Base-by-base conservation (phyloP, 164 flowering plant species). In the Dillenia turbinata region DNA sequence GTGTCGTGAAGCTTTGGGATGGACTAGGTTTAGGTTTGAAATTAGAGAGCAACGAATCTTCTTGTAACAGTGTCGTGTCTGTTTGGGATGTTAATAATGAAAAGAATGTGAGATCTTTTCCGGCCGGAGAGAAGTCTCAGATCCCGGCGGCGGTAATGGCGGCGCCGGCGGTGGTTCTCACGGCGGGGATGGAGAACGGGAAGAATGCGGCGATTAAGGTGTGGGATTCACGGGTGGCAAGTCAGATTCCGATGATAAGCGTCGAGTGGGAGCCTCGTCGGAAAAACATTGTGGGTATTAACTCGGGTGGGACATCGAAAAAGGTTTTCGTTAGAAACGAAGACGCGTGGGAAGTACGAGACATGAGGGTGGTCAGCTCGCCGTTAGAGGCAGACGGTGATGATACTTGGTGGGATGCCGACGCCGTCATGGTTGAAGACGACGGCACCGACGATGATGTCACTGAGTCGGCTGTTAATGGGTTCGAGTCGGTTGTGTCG, bases 1-100 rank as follows among this genome's bases (percentile, higher is more conserved):
- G 74, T 61, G 90, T 88, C 13, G 97, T 91, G 12, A 91, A 85
- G 73, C 73, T 89, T 0, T 91, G 96, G 97, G 90, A 89, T 19
- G 81, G 79, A 40, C 52, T 82, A 3, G 83, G 79, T 2, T 66
- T 80, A 9, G 78, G 68, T 12, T 40, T 71, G 1, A 72, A 71
- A 40, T 44, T 76, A 10, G 78, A 79, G 11, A 14, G 47, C 47
- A 68, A 72, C 8, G 63, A 67, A 24, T 49, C 71, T 0, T 45
- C 69, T 4, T 53, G 57, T 8, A 33, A 33, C 40, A 74, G 69
- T 46, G 56, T 61, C 0, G 66, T 80, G 46, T 69, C 85, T 10
- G 47, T 81, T 16, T 79, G 73, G 75, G 89, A 82, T 52, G 49
- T 64, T 13, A 55, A 69, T 66, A 53, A 52, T 1, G 69, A 67